Evolutionary conservation across 2,329 filamentous ascomycete species (phyloP).

Genomic region (Penicillium sp.): DNA sequence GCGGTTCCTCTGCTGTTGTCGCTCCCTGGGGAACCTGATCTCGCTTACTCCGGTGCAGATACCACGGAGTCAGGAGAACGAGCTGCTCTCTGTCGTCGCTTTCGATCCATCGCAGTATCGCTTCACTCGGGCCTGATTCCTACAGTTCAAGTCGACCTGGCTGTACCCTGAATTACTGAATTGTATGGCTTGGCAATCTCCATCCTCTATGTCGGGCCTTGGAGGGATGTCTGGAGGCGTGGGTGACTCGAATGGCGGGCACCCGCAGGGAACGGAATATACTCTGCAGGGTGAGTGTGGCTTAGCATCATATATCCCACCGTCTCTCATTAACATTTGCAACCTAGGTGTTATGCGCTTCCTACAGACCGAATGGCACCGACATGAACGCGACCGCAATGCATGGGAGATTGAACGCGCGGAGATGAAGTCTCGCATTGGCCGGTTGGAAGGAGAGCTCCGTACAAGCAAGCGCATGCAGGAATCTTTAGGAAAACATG

Average conservation of each 20-base stretch:
- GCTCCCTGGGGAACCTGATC: conserved; percentile 23
- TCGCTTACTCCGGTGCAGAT: conserved; percentile 30
- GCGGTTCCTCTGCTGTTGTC: conserved; percentile 26
- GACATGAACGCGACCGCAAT: conserved; percentile 95
- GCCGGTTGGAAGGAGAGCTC: conserved; percentile 87
- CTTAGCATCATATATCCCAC: neutral
- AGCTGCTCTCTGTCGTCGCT: conserved; percentile 22
- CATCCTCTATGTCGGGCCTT: conserved; percentile 62
- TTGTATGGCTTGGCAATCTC: conserved; percentile 73
- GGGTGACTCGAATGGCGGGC: conserved; percentile 54
- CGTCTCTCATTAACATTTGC: neutral
- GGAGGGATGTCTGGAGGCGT: conserved; percentile 58
- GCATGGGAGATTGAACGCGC: conserved; percentile 99
- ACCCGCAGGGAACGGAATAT: conserved; percentile 70
- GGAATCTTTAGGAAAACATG: conserved; percentile 87
- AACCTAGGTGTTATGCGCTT: conserved; percentile 93
- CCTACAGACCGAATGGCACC: conserved; percentile 98
- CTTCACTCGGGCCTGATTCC: conserved; percentile 8
- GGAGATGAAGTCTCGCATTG: conserved; percentile 98
- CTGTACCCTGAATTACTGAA: conserved; percentile 12
- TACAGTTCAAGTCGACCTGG: neutral
- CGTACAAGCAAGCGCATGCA: conserved; percentile 86
- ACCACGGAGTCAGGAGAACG: conserved; percentile 35
- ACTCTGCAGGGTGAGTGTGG: conserved; percentile 68
- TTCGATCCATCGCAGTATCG: conserved; percentile 8